Base-by-base conservation (phyloP, 139 green algal genomes). In the Microglena sp. region DNA sequence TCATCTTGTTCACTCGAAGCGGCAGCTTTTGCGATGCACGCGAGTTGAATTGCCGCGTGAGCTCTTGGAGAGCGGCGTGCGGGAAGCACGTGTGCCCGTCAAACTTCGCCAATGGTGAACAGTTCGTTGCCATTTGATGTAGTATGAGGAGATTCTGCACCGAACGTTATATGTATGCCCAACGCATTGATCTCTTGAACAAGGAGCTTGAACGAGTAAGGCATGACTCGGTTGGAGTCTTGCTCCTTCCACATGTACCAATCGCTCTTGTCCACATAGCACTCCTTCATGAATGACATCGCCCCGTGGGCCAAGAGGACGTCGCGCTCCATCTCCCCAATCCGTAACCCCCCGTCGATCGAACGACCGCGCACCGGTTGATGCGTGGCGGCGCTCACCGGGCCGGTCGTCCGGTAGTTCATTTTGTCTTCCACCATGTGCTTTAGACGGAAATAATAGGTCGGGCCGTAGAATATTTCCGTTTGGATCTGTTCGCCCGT, bases 291-390 rank as follows among this genome's bases (percentile, higher is more conserved):
- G 21, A 72, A 72, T 21, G 28, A 1, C 27, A 32, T 31, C 22
- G 30, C 5, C 8, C 69, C 69, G 40, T 76, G 62, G 6, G 69
- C 32, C 2, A 68, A 28, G 27, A 70, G 28, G 22, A 67, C 81
- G 64, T 87, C 69, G n/a, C 67, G 35, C 69, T 89, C 83, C 83
- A 89, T 89, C 71, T 89, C 83, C 6, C 81, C 81, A 33, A 89
- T 82, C n/a, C 78, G 72, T 43, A 89, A 68, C 1, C 83, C 83
- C 40, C 83, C 83, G 6, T 34, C 36, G 4, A 43, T 66, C 85
- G 72, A 87, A n/a, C 82, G 64, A 2, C 82, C 82, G 64, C 81
- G 76, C 57, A 71, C 66, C 3, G 82, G 82, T 67, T 88, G 82
- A 22, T 74, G 43, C 11, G 82, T 88, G 18, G 85, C 50, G 18